phyloP scores from a whole-genome alignment of 257 asterid genomes.

The Solanum gandarillasii region DNA sequence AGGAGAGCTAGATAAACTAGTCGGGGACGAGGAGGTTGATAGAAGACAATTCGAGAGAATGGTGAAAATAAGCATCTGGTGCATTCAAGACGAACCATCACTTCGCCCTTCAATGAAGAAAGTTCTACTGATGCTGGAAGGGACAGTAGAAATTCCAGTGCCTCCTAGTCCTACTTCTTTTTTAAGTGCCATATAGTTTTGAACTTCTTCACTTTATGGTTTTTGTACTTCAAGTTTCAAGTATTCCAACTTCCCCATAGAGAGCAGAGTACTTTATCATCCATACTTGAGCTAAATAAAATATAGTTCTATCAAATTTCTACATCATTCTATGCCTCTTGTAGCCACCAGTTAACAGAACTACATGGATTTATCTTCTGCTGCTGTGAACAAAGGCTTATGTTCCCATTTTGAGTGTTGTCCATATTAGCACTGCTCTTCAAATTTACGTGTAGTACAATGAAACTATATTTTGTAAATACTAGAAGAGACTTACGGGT shows the following conservation, averaged over 20 bases:
- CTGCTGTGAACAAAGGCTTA: neutral
- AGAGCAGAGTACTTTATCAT: neutral
- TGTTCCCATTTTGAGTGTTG: too few relatives aligned
- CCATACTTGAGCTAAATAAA: too few relatives aligned
- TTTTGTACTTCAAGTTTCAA: neutral
- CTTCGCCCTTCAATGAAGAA: slow-evolving; percentile 49
- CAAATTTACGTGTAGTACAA: neutral
- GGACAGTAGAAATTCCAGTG: too few relatives aligned
- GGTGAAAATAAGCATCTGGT: slow-evolving; percentile 42
- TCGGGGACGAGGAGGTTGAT: slow-evolving; percentile 19
- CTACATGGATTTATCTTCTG: neutral
- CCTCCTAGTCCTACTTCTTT: slow-evolving; percentile 10
- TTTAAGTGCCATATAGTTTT: slow-evolving; percentile 10
- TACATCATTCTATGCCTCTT: neutral
- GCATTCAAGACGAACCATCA: slow-evolving; percentile 42
- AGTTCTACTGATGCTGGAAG: slow-evolving; percentile 10
- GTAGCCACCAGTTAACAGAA: neutral
- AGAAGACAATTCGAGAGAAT: slow-evolving; percentile 18
- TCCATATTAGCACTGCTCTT: neutral
- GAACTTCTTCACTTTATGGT: neutral
- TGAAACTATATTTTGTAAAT: neutral
- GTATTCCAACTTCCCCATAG: neutral
- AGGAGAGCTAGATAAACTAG: slow-evolving; percentile 14
- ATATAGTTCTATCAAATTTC: neutral
- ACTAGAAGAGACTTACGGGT: too few relatives aligned